Evolutionary conservation across 169 alveolate genomes (phyloP).

Genomic region (Plasmodium vinckei): DNA sequence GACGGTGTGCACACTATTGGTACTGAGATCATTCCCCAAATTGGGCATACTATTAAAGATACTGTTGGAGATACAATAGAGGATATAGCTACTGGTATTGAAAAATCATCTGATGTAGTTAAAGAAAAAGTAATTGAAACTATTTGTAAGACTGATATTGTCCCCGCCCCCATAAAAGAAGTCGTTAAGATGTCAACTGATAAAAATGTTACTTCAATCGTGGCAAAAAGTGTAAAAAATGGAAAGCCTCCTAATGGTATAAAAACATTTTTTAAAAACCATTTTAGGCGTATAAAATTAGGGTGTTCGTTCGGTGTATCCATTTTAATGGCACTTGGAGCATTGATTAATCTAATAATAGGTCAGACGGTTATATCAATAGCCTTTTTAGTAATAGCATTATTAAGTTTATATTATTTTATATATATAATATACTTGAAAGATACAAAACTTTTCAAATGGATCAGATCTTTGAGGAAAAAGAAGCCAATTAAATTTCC

Average conservation of each 20-base stretch:
- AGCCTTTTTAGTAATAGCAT: too few species aligned
- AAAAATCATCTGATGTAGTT: conserved; percentile 16
- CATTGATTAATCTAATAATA: too few species aligned
- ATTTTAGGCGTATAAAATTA: too few species aligned
- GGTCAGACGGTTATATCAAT: too few species aligned
- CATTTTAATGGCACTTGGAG: too few species aligned
- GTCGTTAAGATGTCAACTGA: neutral
- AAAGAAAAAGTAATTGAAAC: conserved; percentile 20
- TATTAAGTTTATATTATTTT: too few species aligned
- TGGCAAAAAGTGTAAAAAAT: neutral
- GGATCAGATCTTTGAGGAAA: too few species aligned
- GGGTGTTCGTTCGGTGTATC: too few species aligned
- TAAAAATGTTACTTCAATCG: neutral
- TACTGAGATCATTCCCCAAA: conserved; percentile 32
- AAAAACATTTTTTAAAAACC: too few species aligned
- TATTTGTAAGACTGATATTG: conserved; percentile 4
- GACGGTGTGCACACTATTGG: conserved; percentile 6
- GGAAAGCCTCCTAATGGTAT: neutral
- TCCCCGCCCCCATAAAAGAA: conserved; percentile 2
- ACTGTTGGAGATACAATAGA: conserved; percentile 21
- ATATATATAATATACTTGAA: too few species aligned
- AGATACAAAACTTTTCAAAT: too few species aligned
- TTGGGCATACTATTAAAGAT: conserved; percentile 25
- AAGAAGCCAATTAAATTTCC: too few species aligned
- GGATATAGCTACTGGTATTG: conserved; percentile 25